Evolutionary conservation across 2,329 filamentous ascomycete genomes (phyloP).

Genomic region (Penicillium olsonii): DNA sequence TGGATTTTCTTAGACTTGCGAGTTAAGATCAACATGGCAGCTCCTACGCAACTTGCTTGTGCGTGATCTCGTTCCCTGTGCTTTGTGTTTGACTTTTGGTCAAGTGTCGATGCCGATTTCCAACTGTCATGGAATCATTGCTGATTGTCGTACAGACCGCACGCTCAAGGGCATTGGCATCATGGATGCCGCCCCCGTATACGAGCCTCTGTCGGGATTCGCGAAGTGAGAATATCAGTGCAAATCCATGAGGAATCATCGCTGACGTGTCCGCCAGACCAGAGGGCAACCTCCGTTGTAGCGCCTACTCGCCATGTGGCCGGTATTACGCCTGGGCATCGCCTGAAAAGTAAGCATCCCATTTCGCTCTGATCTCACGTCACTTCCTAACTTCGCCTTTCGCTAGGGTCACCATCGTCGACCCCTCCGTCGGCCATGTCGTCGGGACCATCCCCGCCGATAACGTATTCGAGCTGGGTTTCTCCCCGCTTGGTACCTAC

Average conservation of each 20-base stretch:
- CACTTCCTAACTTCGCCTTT: neutral
- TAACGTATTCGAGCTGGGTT: constrained; percentile 91
- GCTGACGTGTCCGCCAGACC: constrained; percentile 57
- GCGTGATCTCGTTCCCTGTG: constrained; percentile 32
- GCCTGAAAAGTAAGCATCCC: constrained; percentile 66
- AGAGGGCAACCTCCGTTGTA: constrained; percentile 92
- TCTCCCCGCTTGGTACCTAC: constrained; percentile 89
- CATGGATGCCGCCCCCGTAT: constrained; percentile 86
- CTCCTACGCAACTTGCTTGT: constrained; percentile 91
- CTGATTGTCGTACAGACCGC: constrained; percentile 61
- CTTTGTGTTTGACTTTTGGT: neutral
- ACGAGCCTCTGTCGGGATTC: constrained; percentile 82
- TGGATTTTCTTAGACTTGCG: constrained; percentile 11
- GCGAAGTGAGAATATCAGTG: constrained; percentile 44
- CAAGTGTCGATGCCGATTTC: neutral
- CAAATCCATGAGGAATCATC: neutral
- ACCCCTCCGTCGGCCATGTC: constrained; percentile 73
- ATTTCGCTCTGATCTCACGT: neutral
- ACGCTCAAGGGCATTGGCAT: constrained; percentile 96
- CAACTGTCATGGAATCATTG: constrained; percentile 14
- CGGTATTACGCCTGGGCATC: constrained; percentile 96
- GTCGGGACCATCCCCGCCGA: constrained; percentile 73
- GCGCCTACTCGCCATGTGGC: constrained; percentile 91
- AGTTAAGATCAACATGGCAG: constrained; percentile 64
- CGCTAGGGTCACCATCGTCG: constrained; percentile 74